These are phyloP conservation scores for Colletotrichum lini DNA, from an alignment of 2,329 filamentous ascomycete species.

Conservation along the genomic window DNA sequence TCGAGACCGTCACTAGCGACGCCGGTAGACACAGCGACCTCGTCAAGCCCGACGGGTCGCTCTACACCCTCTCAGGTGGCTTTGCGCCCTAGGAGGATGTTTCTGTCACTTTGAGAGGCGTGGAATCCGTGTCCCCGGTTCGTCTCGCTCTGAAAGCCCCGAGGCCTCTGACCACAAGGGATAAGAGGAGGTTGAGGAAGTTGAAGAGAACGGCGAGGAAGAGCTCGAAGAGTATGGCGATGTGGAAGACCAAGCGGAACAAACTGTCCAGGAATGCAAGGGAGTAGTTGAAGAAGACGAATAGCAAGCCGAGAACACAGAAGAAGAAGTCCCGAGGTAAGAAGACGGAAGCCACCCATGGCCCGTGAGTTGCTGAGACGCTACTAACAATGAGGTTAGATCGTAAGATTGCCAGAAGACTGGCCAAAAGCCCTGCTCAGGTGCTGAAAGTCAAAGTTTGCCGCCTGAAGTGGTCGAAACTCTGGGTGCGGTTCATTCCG, in stretches of 20 bases:
- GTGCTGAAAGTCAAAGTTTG: not conserved
- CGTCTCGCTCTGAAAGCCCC: not conserved
- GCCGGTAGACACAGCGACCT: not conserved
- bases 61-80: not conserved
- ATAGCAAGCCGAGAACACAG: not conserved
- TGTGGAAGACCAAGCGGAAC: not conserved
- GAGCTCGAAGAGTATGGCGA: not conserved
- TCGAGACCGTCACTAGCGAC: slow-evolving; percentile 4
- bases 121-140: not conserved
- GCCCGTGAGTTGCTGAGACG: no score
- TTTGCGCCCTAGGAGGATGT: not conserved
- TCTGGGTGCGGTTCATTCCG: slow-evolving; percentile 10
- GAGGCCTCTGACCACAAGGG: not conserved
- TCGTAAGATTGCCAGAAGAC: not conserved
- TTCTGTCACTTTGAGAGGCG: not conserved
- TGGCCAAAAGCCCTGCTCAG: not conserved
- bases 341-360: not conserved
- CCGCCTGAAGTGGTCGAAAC: no score
- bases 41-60: not conserved
- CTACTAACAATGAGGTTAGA: not conserved
- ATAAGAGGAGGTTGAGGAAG: not conserved
- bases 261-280: no score
- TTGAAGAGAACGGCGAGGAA: not conserved
- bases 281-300: not conserved
- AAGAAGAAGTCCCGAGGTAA: not conserved